phyloP scores from a whole-genome alignment of 148 eudicot genomes.

The Spergularia bocconei region DNA sequence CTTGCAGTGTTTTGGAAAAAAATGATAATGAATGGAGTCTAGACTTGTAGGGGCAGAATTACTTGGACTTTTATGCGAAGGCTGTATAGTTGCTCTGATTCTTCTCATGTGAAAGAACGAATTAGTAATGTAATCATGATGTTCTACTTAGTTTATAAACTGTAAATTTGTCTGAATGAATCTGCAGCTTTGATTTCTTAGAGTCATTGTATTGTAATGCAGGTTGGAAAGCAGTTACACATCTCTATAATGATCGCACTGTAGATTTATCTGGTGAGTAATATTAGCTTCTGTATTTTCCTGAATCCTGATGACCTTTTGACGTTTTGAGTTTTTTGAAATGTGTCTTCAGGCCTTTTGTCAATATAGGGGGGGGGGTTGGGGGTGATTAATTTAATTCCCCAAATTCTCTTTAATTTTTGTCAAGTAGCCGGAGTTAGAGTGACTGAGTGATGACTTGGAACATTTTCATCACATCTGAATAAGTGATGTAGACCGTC shows the following conservation, averaged over 20 bases:
- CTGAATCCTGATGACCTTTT: neutral
- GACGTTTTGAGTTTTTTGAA: neutral
- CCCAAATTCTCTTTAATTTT: neutral
- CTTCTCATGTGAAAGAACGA: no score
- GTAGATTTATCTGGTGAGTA: conserved; percentile 63
- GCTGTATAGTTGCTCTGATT: no score
- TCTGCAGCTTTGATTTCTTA: neutral
- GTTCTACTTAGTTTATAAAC: neutral
- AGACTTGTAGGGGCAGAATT: no score
- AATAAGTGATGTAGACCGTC: neutral
- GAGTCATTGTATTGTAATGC: conserved; percentile 20
- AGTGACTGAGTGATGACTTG: neutral
- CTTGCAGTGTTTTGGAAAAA: no score
- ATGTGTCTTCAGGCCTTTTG: neutral
- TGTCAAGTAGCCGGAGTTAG: neutral
- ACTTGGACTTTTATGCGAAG: no score
- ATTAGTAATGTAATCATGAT: neutral
- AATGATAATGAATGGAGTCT: no score
- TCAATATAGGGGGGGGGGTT: neutral
- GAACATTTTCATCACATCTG: neutral
- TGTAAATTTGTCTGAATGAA: neutral
- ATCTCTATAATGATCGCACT: conserved; percentile 52
- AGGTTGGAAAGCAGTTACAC: conserved; percentile 77
- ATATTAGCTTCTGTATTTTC: neutral
- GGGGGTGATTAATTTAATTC: no score